These are phyloP conservation scores for Apiospora saccharicola DNA, from an alignment of 2,329 filamentous ascomycete species.

Conservation along the genomic window DNA sequence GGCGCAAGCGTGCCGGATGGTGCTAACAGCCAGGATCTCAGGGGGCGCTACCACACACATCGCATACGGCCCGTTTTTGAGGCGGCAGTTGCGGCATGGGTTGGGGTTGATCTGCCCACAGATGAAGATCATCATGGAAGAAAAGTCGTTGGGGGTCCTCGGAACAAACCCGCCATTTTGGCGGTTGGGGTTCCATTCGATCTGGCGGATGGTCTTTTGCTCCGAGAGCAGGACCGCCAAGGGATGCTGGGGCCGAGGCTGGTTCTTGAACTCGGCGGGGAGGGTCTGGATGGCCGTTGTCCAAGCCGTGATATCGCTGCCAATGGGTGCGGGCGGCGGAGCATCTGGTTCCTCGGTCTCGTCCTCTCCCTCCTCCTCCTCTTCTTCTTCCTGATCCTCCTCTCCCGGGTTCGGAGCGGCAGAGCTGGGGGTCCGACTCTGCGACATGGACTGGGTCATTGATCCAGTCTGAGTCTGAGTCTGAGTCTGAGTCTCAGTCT, in stretches of 20 bases:
- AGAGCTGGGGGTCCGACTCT: not conserved
- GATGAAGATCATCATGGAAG: conserved; percentile 41
- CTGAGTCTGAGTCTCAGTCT: not conserved
- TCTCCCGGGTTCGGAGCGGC: not conserved
- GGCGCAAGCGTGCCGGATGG: conserved; percentile 39
- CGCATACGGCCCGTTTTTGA: conserved; percentile 39
- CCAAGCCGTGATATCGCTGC: conserved; percentile 37
- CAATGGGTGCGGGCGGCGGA: conserved; percentile 16
- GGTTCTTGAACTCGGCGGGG: conserved; percentile 33
- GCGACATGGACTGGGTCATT: not conserved
- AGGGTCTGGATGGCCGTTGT: conserved; percentile 33
- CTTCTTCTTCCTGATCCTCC: not conserved
- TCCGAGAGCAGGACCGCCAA: conserved; percentile 34
- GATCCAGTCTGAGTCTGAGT: not conserved
- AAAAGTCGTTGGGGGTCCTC: conserved; percentile 36
- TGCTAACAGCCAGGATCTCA: conserved; percentile 34
- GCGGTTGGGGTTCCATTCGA: conserved; percentile 41
- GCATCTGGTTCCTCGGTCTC: not conserved
- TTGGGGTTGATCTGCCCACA: conserved; percentile 40
- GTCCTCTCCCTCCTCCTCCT: not conserved
- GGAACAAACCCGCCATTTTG: conserved; percentile 38
- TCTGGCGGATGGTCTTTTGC: conserved; percentile 35
- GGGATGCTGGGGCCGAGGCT: conserved; percentile 31
- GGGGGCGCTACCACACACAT: conserved; percentile 38
- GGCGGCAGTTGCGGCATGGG: conserved; percentile 39